Conservation (phyloP, 805 yeast species). For the Kockiozyma suomiensis region DNA sequence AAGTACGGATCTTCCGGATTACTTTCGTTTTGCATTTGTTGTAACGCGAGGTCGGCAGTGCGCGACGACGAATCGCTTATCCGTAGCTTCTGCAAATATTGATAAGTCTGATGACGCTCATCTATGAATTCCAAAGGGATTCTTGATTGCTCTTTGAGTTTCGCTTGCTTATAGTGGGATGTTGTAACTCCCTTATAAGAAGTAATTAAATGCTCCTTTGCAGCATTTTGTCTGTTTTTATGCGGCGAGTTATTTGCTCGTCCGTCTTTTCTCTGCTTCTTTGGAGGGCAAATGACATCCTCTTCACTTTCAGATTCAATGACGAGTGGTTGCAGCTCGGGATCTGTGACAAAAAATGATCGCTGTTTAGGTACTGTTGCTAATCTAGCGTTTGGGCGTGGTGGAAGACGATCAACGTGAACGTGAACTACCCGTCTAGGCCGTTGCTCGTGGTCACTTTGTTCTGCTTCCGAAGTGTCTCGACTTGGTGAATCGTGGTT, state of each 20-base stretch:
- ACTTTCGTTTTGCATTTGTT: background rate
- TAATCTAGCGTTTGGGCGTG: slow-evolving; percentile 2
- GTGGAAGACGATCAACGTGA: background rate
- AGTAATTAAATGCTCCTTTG: background rate
- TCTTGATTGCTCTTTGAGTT: background rate
- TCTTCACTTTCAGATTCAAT: slow-evolving; percentile 10
- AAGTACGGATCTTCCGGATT: background rate
- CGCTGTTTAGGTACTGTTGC: slow-evolving; percentile 12
- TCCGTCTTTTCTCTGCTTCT: background rate
- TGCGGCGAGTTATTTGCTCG: slow-evolving; percentile 17
- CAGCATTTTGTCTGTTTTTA: slow-evolving; percentile 8
- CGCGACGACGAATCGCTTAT: too few relatives aligned
- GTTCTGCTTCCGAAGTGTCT: background rate
- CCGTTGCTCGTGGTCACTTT: background rate
- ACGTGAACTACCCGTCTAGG: background rate
- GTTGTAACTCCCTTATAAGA: background rate
- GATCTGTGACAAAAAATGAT: background rate
- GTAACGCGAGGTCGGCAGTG: background rate
- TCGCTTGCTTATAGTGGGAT: background rate
- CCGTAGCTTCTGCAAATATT: background rate
- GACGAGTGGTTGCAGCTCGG: background rate
- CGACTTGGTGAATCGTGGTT: background rate
- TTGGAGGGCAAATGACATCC: background rate
- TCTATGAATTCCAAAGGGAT: slow-evolving; percentile 9
- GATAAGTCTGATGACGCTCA: slow-evolving; percentile 11